phyloP scores from a whole-genome alignment of 192 early-diverging fungal genomes.

The Diversispora epigaea region DNA sequence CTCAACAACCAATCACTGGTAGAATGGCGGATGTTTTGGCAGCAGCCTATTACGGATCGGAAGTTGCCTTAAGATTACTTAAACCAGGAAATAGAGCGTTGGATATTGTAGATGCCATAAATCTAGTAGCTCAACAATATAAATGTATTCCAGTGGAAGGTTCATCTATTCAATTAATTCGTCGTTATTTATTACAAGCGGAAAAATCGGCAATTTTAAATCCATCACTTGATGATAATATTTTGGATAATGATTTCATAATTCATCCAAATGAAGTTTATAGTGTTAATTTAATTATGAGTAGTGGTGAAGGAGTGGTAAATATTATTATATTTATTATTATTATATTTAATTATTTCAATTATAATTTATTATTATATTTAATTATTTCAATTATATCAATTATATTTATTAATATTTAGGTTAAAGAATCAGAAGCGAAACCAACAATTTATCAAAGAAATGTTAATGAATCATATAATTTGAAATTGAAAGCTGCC shows the following conservation, averaged over 20 bases:
- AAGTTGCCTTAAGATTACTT: slow-evolving; percentile 79
- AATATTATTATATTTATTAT: slow-evolving; percentile 2
- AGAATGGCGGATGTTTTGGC: slow-evolving; percentile 74
- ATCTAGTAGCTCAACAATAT: slow-evolving; percentile 58
- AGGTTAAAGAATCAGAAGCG: slow-evolving; percentile 45
- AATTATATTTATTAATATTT: not conserved
- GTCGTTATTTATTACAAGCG: slow-evolving; percentile 71
- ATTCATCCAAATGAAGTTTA: slow-evolving; percentile 74
- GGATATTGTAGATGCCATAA: slow-evolving; percentile 61
- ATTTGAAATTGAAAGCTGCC: slow-evolving; percentile 68
- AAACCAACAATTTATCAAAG: slow-evolving; percentile 68
- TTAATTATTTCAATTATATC: too few relatives aligned
- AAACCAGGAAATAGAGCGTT: slow-evolving; percentile 68
- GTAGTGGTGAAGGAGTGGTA: slow-evolving; percentile 60
- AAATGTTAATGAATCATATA: slow-evolving; percentile 71
- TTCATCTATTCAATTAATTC: slow-evolving; percentile 68
- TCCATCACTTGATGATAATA: slow-evolving; percentile 57
- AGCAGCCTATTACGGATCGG: slow-evolving; percentile 80
- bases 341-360: too few relatives aligned
- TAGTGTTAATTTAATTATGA: slow-evolving; percentile 68
- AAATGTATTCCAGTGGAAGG: slow-evolving; percentile 68
- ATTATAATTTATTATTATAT: too few relatives aligned
- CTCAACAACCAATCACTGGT: slow-evolving; percentile 57
- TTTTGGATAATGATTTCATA: slow-evolving; percentile 62
- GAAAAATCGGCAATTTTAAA: slow-evolving; percentile 59